Evolutionary conservation across 2,329 filamentous ascomycete species (phyloP).

Genomic region (Cercospora sp.): DNA sequence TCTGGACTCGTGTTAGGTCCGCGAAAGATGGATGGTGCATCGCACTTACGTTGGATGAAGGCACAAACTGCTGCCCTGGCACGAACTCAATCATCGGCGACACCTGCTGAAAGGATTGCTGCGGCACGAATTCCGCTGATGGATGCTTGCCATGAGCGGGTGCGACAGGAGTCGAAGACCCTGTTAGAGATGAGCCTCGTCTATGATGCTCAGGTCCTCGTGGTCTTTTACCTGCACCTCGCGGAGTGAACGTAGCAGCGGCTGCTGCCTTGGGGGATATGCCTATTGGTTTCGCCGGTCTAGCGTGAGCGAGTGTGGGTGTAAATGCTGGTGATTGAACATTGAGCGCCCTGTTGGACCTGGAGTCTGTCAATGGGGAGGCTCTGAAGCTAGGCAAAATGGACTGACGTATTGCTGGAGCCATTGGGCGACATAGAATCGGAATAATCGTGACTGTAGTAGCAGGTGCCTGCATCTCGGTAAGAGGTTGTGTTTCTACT

Average conservation of each 20-base stretch:
- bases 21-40: background rate
- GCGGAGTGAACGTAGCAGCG: slow-evolving; percentile 80
- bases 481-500: slow-evolving; percentile 13
- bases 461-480: slow-evolving; percentile 34
- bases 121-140: slow-evolving; percentile 45
- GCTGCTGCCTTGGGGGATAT: slow-evolving; percentile 90
- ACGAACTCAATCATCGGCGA: slow-evolving; percentile 49
- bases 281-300: slow-evolving; percentile 65
- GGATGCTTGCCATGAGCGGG: slow-evolving; percentile 48
- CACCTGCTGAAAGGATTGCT: slow-evolving; percentile 42
- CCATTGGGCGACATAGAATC: slow-evolving; percentile 33
- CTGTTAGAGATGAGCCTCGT: slow-evolving; percentile 28
- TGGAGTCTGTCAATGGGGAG: slow-evolving; percentile 17
- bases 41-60: slow-evolving; percentile 46
- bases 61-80: slow-evolving; percentile 54
- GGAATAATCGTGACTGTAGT: slow-evolving; percentile 38
- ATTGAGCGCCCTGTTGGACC: slow-evolving; percentile 73
- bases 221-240: slow-evolving; percentile 43
- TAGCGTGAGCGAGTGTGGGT: slow-evolving; percentile 49
- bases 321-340: slow-evolving; percentile 92
- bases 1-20: slow-evolving; percentile 13
- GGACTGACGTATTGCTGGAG: slow-evolving; percentile 30
- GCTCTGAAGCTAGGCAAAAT: background rate
- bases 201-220: slow-evolving; percentile 11
- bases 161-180: slow-evolving; percentile 44